phyloP scores from a whole-genome alignment of 768 basidiomycete species.

The Boletus sensibilis region DNA sequence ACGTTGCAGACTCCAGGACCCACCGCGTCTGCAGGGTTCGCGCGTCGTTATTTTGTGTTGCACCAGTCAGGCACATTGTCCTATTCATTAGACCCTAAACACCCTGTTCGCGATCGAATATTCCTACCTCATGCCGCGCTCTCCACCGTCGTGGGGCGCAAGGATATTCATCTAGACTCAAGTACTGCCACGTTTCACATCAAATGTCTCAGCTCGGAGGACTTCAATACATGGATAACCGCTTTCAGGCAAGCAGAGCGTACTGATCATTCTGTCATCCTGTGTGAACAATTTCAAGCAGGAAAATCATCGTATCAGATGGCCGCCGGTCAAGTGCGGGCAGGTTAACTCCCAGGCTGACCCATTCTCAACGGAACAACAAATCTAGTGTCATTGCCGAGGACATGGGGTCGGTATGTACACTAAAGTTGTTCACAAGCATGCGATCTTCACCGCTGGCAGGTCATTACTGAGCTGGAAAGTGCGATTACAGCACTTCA shows the following conservation, averaged over 20 bases:
- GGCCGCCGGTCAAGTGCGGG: constrained; percentile 37
- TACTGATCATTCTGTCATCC: constrained; percentile 7
- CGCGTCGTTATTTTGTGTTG: constrained; percentile 77
- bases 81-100: constrained; percentile 73
- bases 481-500: constrained; percentile 45
- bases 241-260: constrained; percentile 58
- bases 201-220: constrained; percentile 67
- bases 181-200: constrained; percentile 78
- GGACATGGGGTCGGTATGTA: constrained; percentile 63
- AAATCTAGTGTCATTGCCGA: constrained; percentile 56
- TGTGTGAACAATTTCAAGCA: constrained; percentile 32
- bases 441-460: constrained; percentile 1
- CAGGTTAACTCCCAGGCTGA: constrained; percentile 40
- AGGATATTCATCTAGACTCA: constrained; percentile 80
- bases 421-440: constrained; percentile 1
- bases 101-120: constrained; percentile 69
- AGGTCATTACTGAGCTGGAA: constrained; percentile 65
- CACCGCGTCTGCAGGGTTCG: constrained; percentile 57
- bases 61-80: constrained; percentile 65
- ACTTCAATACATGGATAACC: constrained; percentile 73
- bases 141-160: constrained; percentile 67
- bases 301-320: constrained; percentile 56
- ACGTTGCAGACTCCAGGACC: neutral
- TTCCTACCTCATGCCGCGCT: constrained; percentile 70
- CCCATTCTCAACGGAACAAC: constrained; percentile 47